Evolutionary conservation across 257 asterid genomes (phyloP).

Genomic region (Solanum etuberosum): DNA sequence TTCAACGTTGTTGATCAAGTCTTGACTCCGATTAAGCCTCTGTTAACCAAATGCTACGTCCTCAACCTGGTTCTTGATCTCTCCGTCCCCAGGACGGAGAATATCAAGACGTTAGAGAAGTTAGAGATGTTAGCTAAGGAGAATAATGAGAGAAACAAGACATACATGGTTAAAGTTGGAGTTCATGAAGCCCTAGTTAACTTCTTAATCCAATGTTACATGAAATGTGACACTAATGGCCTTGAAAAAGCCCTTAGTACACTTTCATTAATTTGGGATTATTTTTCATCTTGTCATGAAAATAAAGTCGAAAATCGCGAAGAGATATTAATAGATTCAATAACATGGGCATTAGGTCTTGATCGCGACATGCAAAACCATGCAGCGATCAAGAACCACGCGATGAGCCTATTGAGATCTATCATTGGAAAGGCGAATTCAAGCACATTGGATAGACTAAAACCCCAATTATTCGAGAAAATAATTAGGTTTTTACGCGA

Average conservation of each 20-base stretch:
- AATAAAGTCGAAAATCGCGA: background rate
- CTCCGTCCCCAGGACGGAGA: background rate
- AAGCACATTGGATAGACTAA: constrained; percentile 6
- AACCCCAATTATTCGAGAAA: constrained; percentile 20
- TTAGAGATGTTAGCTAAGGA: constrained; percentile 26
- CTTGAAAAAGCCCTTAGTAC: constrained; percentile 23
- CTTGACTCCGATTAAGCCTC: constrained; percentile 20
- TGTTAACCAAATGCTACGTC: constrained; percentile 5
- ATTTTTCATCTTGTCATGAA: background rate
- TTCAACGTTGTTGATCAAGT: constrained; percentile 9
- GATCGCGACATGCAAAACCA: background rate
- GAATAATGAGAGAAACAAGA: constrained; percentile 18
- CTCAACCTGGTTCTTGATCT: constrained; percentile 22
- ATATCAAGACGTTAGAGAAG: constrained; percentile 16
- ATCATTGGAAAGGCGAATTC: constrained; percentile 10
- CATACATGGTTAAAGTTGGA: constrained; percentile 24
- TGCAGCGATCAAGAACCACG: background rate
- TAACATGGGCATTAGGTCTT: constrained; percentile 25
- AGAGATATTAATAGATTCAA: constrained; percentile 14
- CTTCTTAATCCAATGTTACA: constrained; percentile 15
- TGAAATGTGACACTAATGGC: background rate
- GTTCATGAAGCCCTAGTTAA: background rate
- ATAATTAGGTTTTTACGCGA: constrained; percentile 1
- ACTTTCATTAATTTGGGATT: constrained; percentile 7
- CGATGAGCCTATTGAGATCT: background rate